Percentiles rank a stretch among this genome's conserved stretches.
These are phyloP conservation scores for Blastocystis sp. DNA, from an alignment of 352 stramenopile genomes.

Conservation along the genomic window DNA sequence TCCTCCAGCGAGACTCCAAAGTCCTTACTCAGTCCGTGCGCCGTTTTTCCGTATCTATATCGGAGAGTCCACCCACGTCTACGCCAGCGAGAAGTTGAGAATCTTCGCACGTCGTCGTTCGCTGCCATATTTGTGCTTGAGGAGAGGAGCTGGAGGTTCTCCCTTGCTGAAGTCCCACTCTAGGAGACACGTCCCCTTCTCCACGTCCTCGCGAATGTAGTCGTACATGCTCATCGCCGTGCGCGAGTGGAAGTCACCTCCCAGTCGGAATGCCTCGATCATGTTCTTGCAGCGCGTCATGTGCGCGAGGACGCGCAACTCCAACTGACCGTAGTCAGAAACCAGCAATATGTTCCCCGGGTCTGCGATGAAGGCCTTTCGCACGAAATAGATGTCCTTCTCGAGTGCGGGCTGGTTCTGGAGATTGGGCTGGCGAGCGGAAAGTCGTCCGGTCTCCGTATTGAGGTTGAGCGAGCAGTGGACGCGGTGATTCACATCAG, in stretches of 20 bases:
- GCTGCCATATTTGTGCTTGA: conserved; percentile 92
- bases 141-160: conserved; percentile 76
- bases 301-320: conserved; percentile 90
- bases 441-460: conserved; percentile 92
- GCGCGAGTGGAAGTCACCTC: conserved; percentile 76
- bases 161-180: conserved; percentile 87
- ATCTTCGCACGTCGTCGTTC: conserved; percentile 96
- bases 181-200: conserved; percentile 84
- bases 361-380: conserved; percentile 77
- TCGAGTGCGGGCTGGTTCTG: conserved; percentile 89
- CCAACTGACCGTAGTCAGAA: conserved; percentile 97
- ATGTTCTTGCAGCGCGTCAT: conserved; percentile 94
- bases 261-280: conserved; percentile 85
- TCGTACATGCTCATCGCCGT: conserved; percentile 95
- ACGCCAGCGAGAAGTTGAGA: conserved; percentile 96
- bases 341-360: conserved; percentile 91
- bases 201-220: conserved; percentile 85
- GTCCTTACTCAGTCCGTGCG: conserved; percentile 84
- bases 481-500: conserved; percentile 81
- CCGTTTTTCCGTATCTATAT: conserved; percentile 87
- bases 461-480: conserved; percentile 98
- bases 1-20: conserved; percentile 71
- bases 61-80: neutral
- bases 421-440: conserved; percentile 88
- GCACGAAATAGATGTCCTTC: conserved; percentile 65